Evolutionary conservation across 2,329 filamentous ascomycete genomes (phyloP).

Genomic region (Cercospora janseana): DNA sequence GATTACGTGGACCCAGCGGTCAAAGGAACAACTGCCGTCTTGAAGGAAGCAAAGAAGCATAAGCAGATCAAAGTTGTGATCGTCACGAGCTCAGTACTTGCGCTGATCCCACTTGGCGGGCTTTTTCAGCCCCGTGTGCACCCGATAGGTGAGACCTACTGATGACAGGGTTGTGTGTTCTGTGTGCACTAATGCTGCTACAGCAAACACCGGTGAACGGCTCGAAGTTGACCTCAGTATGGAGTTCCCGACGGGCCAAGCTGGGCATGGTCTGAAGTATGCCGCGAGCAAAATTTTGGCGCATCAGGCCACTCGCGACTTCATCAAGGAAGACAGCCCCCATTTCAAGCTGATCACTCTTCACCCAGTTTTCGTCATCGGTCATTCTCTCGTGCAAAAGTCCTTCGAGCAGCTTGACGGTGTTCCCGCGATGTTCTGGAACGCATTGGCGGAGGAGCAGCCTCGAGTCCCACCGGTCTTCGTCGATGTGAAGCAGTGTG

Average conservation of each 20-base stretch:
- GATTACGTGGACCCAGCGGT: constrained; percentile 34
- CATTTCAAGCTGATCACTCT: constrained; percentile 30
- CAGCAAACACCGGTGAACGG: not conserved
- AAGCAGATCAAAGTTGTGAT: constrained; percentile 32
- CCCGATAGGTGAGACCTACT: not conserved
- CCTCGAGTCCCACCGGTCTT: constrained; percentile 21
- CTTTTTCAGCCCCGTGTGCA: not conserved
- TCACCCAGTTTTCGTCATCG: constrained; percentile 33
- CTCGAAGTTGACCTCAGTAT: not conserved
- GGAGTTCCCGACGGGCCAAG: constrained; percentile 12
- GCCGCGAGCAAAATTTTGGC: constrained; percentile 31
- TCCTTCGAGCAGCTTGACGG: constrained; percentile 22
- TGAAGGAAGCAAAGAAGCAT: constrained; percentile 29
- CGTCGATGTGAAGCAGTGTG: constrained; percentile 35
- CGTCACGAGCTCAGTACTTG: constrained; percentile 30
- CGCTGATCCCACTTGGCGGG: constrained; percentile 19
- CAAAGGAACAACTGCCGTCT: constrained; percentile 28
- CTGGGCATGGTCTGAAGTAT: constrained; percentile 26
- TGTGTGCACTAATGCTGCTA: not conserved
- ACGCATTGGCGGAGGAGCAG: constrained; percentile 6
- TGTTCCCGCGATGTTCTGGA: constrained; percentile 28
- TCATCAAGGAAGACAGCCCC: constrained; percentile 25
- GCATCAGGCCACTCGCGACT: constrained; percentile 32
- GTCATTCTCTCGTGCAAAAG: constrained; percentile 28
- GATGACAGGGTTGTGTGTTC: not conserved